Conservation (phyloP, 2,329 filamentous ascomycete genomes). For the Epichloe typhina region DNA sequence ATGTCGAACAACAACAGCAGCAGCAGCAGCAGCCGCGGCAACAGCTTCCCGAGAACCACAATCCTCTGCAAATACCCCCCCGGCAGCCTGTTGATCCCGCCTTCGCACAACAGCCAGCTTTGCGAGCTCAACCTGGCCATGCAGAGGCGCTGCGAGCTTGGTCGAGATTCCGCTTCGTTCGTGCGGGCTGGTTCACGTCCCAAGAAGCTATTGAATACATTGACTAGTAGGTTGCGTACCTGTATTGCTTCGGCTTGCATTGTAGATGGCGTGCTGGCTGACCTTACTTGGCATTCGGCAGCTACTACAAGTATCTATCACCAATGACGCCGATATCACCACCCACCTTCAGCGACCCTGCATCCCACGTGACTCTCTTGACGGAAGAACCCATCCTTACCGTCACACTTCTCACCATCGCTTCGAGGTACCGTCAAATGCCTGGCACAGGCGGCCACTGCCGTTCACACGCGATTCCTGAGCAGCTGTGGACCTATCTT, state of each 20-base stretch:
- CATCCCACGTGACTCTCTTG: constrained; percentile 65
- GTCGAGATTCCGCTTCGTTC: constrained; percentile 86
- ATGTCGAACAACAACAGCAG: constrained; percentile 2
- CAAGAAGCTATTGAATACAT: constrained; percentile 89
- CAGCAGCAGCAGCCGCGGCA: neutral
- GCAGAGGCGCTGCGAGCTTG: constrained; percentile 71
- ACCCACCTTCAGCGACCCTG: constrained; percentile 75
- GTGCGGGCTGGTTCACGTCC: constrained; percentile 90
- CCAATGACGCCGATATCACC: constrained; percentile 89
- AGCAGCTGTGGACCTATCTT: constrained; percentile 89
- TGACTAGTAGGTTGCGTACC: constrained; percentile 53
- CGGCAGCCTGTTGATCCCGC: constrained; percentile 32
- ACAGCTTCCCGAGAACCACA: neutral
- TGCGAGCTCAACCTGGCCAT: constrained; percentile 40
- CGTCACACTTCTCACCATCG: constrained; percentile 80
- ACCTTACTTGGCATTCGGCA: constrained; percentile 17
- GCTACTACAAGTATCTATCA: constrained; percentile 83
- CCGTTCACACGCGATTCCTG: constrained; percentile 81
- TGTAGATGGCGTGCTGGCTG: neutral
- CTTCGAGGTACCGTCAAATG: constrained; percentile 74
- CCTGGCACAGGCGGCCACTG: constrained; percentile 69
- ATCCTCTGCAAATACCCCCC: neutral
- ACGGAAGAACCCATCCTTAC: constrained; percentile 87
- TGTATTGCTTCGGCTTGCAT: neutral
- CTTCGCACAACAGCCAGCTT: constrained; percentile 28